Percentiles rank a stretch among this genome's conserved stretches.
Evolutionary conservation across 73 alveolate species (phyloP).

Genomic region (Strombidium stylifer): DNA sequence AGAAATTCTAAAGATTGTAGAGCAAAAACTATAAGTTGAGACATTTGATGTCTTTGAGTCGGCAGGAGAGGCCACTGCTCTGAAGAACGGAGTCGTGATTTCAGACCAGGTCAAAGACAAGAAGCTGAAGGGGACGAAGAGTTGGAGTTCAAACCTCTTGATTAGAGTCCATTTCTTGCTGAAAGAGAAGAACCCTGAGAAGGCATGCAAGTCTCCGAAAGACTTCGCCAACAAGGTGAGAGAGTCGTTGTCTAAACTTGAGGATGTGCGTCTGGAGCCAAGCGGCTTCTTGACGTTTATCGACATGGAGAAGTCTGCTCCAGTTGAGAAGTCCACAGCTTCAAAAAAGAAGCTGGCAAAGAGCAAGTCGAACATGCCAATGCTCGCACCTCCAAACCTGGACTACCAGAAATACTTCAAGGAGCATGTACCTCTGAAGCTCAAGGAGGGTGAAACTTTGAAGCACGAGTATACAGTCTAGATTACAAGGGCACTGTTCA

Average conservation of each 20-base stretch:
- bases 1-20: too few relatives aligned
- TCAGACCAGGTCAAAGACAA: background rate
- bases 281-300: too few relatives aligned
- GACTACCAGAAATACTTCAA: slow-evolving; percentile 28
- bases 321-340: too few relatives aligned
- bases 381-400: slow-evolving; percentile 12
- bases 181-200: too few relatives aligned
- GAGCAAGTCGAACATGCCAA: slow-evolving; percentile 3
- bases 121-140: slow-evolving; percentile 4
- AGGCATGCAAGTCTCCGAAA: too few relatives aligned
- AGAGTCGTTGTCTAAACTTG: too few relatives aligned
- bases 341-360: slow-evolving; percentile 42
- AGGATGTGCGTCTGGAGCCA: too few relatives aligned
- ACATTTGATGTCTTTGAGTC: background rate
- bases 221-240: too few relatives aligned
- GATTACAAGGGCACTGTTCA: slow-evolving; percentile 49
- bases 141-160: background rate
- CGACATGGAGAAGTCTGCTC: too few relatives aligned
- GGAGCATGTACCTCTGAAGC: slow-evolving; percentile 36
- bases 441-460: background rate
- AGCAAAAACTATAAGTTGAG: too few relatives aligned
- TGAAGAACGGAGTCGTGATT: background rate
- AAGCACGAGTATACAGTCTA: slow-evolving; percentile 47
- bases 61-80: background rate
- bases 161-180: too few relatives aligned